These are phyloP conservation scores for Penicillium griseofulvum DNA, from an alignment of 2,329 filamentous ascomycete species.

Conservation along the genomic window DNA sequence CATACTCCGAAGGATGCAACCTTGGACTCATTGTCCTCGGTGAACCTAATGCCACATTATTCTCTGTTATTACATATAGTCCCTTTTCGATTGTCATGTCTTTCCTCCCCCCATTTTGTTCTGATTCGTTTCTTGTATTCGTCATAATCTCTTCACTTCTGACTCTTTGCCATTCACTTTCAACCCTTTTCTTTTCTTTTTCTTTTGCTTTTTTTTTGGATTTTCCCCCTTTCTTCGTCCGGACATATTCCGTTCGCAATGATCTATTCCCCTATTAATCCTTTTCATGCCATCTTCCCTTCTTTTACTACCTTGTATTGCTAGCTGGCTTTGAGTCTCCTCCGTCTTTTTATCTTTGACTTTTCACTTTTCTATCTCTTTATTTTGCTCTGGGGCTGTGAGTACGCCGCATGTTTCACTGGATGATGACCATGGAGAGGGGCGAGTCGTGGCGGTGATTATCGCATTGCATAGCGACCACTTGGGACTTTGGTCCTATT, in stretches of 20 bases:
- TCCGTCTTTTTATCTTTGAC: slow-evolving; percentile 19
- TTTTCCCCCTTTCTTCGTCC: slow-evolving; percentile 22
- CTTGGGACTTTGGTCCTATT: slow-evolving; percentile 11
- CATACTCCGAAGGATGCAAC: slow-evolving; percentile 11
- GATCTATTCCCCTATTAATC: slow-evolving; percentile 30
- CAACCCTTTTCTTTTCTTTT: slow-evolving; percentile 18
- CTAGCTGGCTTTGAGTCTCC: slow-evolving; percentile 39
- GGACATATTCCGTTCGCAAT: slow-evolving; percentile 28
- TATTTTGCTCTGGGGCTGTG: slow-evolving; percentile 10
- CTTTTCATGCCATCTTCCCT: slow-evolving; percentile 24
- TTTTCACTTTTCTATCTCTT: slow-evolving; percentile 20
- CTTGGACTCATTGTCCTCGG: slow-evolving; percentile 19
- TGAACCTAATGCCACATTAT: slow-evolving; percentile 18
- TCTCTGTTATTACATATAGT: slow-evolving; percentile 22
- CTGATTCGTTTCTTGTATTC: slow-evolving; percentile 35
- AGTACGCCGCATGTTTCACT: slow-evolving; percentile 7
- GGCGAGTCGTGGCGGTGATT: neutral
- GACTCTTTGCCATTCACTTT: slow-evolving; percentile 22
- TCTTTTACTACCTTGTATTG: slow-evolving; percentile 40
- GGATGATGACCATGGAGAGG: slow-evolving; percentile 6
- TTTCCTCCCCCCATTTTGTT: slow-evolving; percentile 19
- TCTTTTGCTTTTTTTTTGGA: slow-evolving; percentile 22
- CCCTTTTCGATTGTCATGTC: slow-evolving; percentile 16
- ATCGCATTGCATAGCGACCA: neutral
- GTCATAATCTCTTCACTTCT: slow-evolving; percentile 26